A percentile compares a stretch with the other conserved stretches of the same genome.
These are phyloP conservation scores for Rauvolfia tetraphylla DNA, from an alignment of 257 asterid species.

Conservation along the genomic window DNA sequence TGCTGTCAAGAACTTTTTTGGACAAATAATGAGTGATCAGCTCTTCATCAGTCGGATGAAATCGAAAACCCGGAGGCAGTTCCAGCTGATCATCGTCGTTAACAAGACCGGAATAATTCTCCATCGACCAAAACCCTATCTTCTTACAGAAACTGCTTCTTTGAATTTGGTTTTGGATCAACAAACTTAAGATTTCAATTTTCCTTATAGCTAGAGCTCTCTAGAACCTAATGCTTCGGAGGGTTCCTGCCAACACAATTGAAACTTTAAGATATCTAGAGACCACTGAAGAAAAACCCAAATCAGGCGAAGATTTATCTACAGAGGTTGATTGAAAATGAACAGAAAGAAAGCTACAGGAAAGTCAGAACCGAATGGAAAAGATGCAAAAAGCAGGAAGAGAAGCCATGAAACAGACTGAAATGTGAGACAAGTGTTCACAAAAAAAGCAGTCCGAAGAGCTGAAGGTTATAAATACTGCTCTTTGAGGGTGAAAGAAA, in stretches of 20 bases:
- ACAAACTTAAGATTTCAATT: neutral
- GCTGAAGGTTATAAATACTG: constrained; percentile 37
- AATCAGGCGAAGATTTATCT: constrained; percentile 6
- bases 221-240: neutral
- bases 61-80: constrained; percentile 76
- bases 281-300: constrained; percentile 4
- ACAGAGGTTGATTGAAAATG: neutral
- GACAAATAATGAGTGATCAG: constrained; percentile 65
- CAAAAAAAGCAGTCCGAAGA: constrained; percentile 27
- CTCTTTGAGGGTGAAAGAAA: constrained; percentile 28
- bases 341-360: neutral
- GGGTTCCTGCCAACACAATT: constrained; percentile 21
- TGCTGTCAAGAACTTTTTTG: constrained; percentile 43
- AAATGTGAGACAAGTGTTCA: constrained; percentile 19
- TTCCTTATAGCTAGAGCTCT: neutral
- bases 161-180: neutral
- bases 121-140: constrained; percentile 24
- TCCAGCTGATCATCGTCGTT: constrained; percentile 38
- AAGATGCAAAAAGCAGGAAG: constrained; percentile 2
- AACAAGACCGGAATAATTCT: constrained; percentile 27
- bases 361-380: constrained; percentile 18
- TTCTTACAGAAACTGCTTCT: neutral
- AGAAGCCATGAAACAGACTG: constrained; percentile 26
- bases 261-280: neutral
- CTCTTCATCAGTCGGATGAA: constrained; percentile 81